Conservation (phyloP, 129 eudicot genomes). For the Artemisia annua region DNA sequence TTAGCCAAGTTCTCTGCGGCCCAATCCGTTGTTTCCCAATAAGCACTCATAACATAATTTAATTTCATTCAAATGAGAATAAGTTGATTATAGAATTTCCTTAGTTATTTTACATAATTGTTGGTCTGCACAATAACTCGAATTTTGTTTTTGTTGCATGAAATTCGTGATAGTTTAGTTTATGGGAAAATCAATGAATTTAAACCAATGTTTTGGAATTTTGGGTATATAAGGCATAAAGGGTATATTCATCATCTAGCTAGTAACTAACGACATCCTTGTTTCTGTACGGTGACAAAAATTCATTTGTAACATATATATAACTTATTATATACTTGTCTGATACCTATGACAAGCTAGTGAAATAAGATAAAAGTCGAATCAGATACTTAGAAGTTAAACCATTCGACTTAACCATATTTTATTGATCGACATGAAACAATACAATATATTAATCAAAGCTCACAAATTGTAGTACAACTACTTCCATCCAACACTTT, state of each 20-base stretch:
- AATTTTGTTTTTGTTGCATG: too few species aligned
- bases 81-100: too few species aligned
- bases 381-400: neutral
- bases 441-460: neutral
- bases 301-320: neutral
- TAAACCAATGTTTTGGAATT: conserved; percentile 15
- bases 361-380: neutral
- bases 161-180: too few species aligned
- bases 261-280: neutral
- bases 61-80: too few species aligned
- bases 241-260: conserved; percentile 1
- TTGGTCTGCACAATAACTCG: too few species aligned
- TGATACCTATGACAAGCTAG: neutral
- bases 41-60: too few species aligned
- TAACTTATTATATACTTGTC: neutral
- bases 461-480: neutral
- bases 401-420: neutral
- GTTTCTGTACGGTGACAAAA: neutral
- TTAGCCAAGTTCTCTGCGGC: too few species aligned
- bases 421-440: neutral
- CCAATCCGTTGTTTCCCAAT: too few species aligned
- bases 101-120: too few species aligned
- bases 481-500: too few species aligned
- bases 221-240: neutral
- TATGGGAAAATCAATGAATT: conserved; percentile 7